A percentile compares a stretch with the other conserved stretches of the same genome.
phyloP scores from a whole-genome alignment of 169 alveolate genomes.

The Plasmodium gaboni region DNA sequence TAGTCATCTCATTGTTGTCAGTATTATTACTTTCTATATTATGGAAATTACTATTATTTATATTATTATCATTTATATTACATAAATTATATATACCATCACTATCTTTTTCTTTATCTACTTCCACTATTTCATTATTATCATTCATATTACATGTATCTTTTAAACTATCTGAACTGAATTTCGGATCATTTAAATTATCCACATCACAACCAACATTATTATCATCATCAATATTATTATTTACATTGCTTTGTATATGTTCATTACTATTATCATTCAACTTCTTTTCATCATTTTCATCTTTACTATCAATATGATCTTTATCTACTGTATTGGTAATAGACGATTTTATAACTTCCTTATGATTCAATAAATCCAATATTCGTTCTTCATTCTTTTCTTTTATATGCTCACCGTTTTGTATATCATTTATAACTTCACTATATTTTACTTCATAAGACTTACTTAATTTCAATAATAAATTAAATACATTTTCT shows the following conservation, averaged over 20 bases:
- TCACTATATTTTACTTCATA: constrained; percentile 44
- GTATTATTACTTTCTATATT: constrained; percentile 49
- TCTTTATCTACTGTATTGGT: background rate
- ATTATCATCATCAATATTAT: background rate
- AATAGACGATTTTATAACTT: background rate
- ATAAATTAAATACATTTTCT: constrained; percentile 57
- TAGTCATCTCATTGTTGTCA: constrained; percentile 20
- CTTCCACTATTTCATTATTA: constrained; percentile 2
- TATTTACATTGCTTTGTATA: background rate
- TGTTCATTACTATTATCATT: no score
- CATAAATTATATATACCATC: constrained; percentile 15
- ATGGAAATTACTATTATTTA: constrained; percentile 14
- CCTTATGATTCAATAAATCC: constrained; percentile 46
- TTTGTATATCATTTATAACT: constrained; percentile 32
- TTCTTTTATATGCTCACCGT: constrained; percentile 53
- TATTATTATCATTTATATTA: constrained; percentile 12
- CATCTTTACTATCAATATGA: background rate
- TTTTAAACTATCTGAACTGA: background rate
- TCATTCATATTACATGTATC: background rate
- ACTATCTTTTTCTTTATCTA: constrained; percentile 31
- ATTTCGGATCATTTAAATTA: constrained; percentile 10
- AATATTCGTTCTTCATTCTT: constrained; percentile 56
- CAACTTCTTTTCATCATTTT: background rate
- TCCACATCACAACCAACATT: background rate
- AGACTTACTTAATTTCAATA: constrained; percentile 45